Conservation (phyloP, 306 rosid genomes). For the Dalbergia cultrata region DNA sequence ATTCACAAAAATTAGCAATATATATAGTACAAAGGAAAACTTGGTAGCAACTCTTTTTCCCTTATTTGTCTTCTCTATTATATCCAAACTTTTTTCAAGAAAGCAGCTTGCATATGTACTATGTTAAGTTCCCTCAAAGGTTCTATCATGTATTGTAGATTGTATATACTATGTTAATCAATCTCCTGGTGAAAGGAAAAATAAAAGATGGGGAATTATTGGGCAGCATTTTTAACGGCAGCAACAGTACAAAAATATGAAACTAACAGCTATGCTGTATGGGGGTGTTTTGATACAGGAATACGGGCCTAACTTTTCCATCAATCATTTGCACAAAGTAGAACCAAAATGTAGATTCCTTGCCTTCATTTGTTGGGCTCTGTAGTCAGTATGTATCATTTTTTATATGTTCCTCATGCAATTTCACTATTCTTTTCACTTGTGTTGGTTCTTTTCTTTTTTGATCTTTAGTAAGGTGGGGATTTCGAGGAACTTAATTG, state of each 20-base stretch:
- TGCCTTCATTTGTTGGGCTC: slow-evolving; percentile 35
- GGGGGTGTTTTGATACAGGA: neutral
- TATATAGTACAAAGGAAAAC: neutral
- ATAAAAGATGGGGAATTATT: neutral
- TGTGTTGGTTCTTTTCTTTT: neutral
- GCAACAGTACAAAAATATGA: neutral
- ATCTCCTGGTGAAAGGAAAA: slow-evolving; percentile 1
- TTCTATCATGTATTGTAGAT: neutral
- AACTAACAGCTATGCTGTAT: neutral
- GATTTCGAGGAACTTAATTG: slow-evolving; percentile 34
- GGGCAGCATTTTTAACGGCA: slow-evolving; percentile 9
- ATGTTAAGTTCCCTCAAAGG: neutral
- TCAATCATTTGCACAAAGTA: slow-evolving; percentile 47
- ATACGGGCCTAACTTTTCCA: slow-evolving; percentile 43
- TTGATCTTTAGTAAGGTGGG: slow-evolving; percentile 11
- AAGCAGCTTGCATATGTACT: slow-evolving; percentile 14
- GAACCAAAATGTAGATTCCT: slow-evolving; percentile 26
- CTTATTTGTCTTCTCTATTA: neutral
- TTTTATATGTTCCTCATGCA: slow-evolving; percentile 20
- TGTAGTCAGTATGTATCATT: slow-evolving; percentile 3
- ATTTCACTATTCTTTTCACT: slow-evolving; percentile 29
- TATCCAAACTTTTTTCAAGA: neutral
- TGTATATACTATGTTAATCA: neutral
- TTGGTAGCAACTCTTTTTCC: neutral
- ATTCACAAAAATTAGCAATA: neutral